Conservation (phyloP, 225 moss, liverwort and hornwort genomes). For the Physcomitrium patens region DNA sequence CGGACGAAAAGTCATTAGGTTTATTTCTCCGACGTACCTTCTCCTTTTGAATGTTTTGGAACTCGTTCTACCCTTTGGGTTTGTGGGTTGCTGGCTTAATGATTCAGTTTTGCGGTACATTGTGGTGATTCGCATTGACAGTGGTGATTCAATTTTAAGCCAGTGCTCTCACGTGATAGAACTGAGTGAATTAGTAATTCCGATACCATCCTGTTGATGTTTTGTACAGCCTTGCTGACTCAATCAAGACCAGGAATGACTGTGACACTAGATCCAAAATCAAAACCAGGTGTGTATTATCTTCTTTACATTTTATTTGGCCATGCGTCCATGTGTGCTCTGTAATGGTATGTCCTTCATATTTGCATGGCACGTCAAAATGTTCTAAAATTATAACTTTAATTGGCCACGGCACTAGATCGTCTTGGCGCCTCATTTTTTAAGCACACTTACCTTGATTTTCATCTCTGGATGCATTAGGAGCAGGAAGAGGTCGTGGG, state of each 20-base stretch:
- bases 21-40: slow-evolving; percentile 21
- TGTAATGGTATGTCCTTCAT: not conserved
- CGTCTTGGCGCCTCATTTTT: not conserved
- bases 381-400: not conserved
- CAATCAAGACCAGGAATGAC: slow-evolving; percentile 59
- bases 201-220: slow-evolving; percentile 10
- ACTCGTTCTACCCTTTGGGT: not conserved
- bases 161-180: not conserved
- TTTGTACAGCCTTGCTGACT: slow-evolving; percentile 41
- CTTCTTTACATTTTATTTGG: not conserved
- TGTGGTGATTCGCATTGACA: not conserved
- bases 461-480: slow-evolving; percentile 4
- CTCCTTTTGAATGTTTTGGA: not conserved
- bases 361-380: not conserved
- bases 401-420: slow-evolving; percentile 1
- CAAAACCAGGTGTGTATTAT: slow-evolving; percentile 46
- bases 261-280: slow-evolving; percentile 47
- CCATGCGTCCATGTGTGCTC: not conserved
- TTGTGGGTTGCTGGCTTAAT: not conserved
- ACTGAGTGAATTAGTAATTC: not conserved
- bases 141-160: not conserved
- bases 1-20: slow-evolving; percentile 54
- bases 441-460: not conserved
- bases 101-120: not conserved
- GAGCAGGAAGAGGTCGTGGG: slow-evolving; percentile 39